These are phyloP conservation scores for Colletotrichum euphorbiae DNA, from an alignment of 2,329 filamentous ascomycete genomes.

Conservation along the genomic window DNA sequence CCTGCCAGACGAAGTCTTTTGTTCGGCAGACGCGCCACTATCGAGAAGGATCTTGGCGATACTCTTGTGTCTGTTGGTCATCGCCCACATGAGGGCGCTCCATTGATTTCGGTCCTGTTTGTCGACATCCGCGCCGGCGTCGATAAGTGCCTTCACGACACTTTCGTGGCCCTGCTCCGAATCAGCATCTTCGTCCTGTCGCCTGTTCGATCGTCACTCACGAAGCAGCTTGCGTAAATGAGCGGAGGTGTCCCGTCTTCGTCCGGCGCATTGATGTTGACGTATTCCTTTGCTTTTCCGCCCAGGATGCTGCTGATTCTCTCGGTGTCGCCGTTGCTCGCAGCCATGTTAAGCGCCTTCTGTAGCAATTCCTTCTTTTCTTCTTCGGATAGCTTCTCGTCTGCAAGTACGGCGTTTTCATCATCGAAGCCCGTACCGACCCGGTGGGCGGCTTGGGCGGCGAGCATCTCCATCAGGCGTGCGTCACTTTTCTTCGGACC, in stretches of 20 bases:
- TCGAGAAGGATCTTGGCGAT: constrained; percentile 95
- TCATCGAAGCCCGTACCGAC: constrained; percentile 79
- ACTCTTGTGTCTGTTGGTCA: constrained; percentile 97
- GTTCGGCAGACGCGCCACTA: constrained; percentile 93
- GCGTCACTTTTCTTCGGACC: constrained; percentile 80
- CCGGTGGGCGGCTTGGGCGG: constrained; percentile 88
- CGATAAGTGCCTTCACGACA: constrained; percentile 85
- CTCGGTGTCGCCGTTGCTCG: constrained; percentile 92
- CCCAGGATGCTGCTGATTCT: constrained; percentile 81
- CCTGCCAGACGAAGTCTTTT: constrained; percentile 92
- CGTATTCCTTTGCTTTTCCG: constrained; percentile 78
- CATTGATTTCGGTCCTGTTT: constrained; percentile 96
- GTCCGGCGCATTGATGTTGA: constrained; percentile 89
- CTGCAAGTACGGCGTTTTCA: constrained; percentile 81
- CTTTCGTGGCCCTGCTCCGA: constrained; percentile 80
- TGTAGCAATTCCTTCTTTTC: constrained; percentile 88
- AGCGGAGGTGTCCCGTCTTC: constrained; percentile 96
- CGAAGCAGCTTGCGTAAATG: constrained; percentile 98
- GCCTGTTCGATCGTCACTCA: constrained; percentile 56
- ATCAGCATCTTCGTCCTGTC: constrained; percentile 13
- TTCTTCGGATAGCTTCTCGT: constrained; percentile 77
- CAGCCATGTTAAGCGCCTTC: constrained; percentile 91
- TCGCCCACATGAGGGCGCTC: constrained; percentile 99
- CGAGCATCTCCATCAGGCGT: constrained; percentile 94
- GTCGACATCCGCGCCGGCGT: constrained; percentile 89